Evolutionary conservation across 106 monocot species (phyloP).

Genomic region (Xerophyta viscosa): DNA sequence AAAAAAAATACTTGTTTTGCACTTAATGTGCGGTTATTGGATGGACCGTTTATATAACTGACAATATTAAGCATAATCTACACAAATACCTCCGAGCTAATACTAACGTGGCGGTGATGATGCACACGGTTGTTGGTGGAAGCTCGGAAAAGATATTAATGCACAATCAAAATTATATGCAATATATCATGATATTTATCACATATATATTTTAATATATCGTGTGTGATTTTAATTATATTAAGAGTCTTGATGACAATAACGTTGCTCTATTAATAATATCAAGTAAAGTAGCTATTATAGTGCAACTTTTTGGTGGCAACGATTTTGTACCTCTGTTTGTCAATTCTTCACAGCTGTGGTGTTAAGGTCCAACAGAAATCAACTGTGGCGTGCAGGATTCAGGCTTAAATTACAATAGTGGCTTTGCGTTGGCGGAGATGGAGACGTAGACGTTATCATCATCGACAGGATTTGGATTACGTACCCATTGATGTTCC

Average conservation of each 20-base stretch:
- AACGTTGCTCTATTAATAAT: constrained; percentile 36
- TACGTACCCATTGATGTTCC: constrained; percentile 55
- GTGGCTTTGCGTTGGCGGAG: constrained; percentile 35
- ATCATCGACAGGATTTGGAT: constrained; percentile 27
- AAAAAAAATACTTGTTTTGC: too few relatives aligned
- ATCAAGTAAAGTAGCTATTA: constrained; percentile 7
- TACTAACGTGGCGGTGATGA: constrained; percentile 44
- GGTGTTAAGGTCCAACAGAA: constrained; percentile 74
- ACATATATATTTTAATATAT: too few relatives aligned
- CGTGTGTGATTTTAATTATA: too few relatives aligned
- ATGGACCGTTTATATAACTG: too few relatives aligned
- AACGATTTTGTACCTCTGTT: constrained; percentile 56
- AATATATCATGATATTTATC: too few relatives aligned
- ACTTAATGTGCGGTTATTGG: too few relatives aligned
- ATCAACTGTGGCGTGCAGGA: constrained; percentile 60
- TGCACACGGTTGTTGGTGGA: constrained; percentile 37
- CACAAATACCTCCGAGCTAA: constrained; percentile 25
- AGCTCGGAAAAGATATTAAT: constrained; percentile 34
- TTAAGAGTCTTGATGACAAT: too few relatives aligned
- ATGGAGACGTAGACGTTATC: constrained; percentile 34
- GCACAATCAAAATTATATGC: too few relatives aligned
- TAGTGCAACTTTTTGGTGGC: constrained; percentile 29
- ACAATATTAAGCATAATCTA: constrained; percentile 60
- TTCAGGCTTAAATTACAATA: constrained; percentile 26
- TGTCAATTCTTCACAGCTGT: constrained; percentile 45